These are phyloP conservation scores for Apiotrichum veenhuisii DNA, from an alignment of 1,284 basidiomycete genomes.

Conservation along the genomic window DNA sequence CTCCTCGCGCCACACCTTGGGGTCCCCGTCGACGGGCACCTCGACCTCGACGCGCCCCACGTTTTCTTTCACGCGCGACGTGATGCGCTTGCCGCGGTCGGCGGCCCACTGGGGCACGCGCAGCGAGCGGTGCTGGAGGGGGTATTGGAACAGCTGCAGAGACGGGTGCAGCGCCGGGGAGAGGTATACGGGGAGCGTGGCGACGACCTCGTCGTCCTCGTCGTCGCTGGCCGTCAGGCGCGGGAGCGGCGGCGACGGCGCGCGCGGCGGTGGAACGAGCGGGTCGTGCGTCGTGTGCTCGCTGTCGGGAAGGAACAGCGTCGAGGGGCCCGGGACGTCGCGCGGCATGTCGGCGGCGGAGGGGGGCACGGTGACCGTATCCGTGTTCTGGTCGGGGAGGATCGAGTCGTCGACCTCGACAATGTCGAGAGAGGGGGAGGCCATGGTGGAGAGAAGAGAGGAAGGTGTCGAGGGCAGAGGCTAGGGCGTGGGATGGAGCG, in stretches of 20 bases:
- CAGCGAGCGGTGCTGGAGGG: constrained; percentile 38
- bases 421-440: neutral
- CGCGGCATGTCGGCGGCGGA: neutral
- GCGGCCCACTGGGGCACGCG: constrained; percentile 37
- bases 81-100: constrained; percentile 42
- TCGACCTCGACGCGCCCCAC: constrained; percentile 46
- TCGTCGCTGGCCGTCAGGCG: constrained; percentile 21
- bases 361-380: constrained; percentile 10
- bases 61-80: constrained; percentile 43
- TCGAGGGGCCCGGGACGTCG: constrained; percentile 37
- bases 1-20: constrained; percentile 46
- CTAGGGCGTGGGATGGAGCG: neutral
- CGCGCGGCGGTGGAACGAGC: constrained; percentile 1
- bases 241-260: neutral
- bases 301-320: constrained; percentile 29
- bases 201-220: constrained; percentile 35
- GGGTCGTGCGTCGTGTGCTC: neutral
- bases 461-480: neutral
- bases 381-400: constrained; percentile 18
- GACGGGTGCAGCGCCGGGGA: constrained; percentile 30
- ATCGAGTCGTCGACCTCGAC: constrained; percentile 19
- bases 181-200: constrained; percentile 45
- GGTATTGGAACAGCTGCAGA: constrained; percentile 47
- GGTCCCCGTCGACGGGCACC: constrained; percentile 43
- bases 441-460: neutral